phyloP scores from a whole-genome alignment of 1,284 basidiomycete species.

The Sphaerobolus stellatus region DNA sequence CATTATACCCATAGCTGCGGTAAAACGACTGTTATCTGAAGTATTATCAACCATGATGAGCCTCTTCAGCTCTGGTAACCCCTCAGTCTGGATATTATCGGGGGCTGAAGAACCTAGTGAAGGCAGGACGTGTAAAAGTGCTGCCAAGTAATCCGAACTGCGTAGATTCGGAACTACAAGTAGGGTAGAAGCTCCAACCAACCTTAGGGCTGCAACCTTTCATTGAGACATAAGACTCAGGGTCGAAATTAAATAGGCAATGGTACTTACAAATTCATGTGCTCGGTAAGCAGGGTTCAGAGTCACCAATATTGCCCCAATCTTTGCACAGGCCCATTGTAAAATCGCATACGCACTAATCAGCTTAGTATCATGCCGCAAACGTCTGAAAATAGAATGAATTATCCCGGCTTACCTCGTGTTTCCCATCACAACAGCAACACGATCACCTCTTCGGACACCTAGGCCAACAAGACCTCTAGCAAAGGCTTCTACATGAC shows the following conservation, averaged over 20 bases:
- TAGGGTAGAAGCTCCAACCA: slow-evolving; percentile 69
- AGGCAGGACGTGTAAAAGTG: slow-evolving; percentile 60
- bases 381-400: background rate
- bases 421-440: slow-evolving; percentile 83
- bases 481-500: slow-evolving; percentile 65
- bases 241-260: background rate
- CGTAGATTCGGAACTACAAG: slow-evolving; percentile 73
- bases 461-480: slow-evolving; percentile 70
- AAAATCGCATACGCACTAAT: slow-evolving; percentile 72
- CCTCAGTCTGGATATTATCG: slow-evolving; percentile 59
- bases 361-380: slow-evolving; percentile 17
- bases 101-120: slow-evolving; percentile 50
- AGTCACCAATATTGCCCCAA: slow-evolving; percentile 79
- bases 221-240: background rate
- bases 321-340: slow-evolving; percentile 80
- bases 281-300: slow-evolving; percentile 80
- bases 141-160: slow-evolving; percentile 58
- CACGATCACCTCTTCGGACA: slow-evolving; percentile 73
- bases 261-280: slow-evolving; percentile 61
- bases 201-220: slow-evolving; percentile 61
- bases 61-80: slow-evolving; percentile 63
- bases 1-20: slow-evolving; percentile 43
- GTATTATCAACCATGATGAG: slow-evolving; percentile 70
- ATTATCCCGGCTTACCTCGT: slow-evolving; percentile 53
- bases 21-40: slow-evolving; percentile 37